Base-by-base conservation (phyloP, 805 yeast species). In the Starmera quercuum region DNA sequence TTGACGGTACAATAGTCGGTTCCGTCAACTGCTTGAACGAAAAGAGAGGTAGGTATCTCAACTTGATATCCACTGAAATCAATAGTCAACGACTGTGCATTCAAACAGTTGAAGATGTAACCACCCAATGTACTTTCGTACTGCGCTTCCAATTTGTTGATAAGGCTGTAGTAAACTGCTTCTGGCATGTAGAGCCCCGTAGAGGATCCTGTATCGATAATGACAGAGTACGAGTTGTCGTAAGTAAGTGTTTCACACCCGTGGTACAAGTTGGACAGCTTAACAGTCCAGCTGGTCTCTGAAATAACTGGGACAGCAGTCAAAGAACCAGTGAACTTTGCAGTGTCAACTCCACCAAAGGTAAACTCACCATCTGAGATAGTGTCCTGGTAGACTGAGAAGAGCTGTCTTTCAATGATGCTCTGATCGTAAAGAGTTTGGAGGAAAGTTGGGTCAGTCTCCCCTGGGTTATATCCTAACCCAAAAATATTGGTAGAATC, bases 271-370 rank as follows among this genome's bases (percentile, higher is more conserved):
- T 53, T 38, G 46, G 47, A 37, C 33, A 51, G 29, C 38, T 48
- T 30, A 33, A 47, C 31, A 54, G 63, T 14, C 40, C 42, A 24
- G 41, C 41, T 20, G 57, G 58, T 37, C 49, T 54, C 8, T 20
- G 66, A 64, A 40, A 71, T 54, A 30, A 66, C 48, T 15, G 69
- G 66, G 17, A 70, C 47, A 12, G 61, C 44, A 18, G 44, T 36
- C 27, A 72, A 51, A 8, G 51, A 42, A 17, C 78, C 78, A 1
- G 46, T 26, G 47, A 63, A 72, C 54, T 70, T 71, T 24, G 58
- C 51, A 23, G 58, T 61, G 46, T 74, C 78, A 30, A 71, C 53
- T 21, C 73, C 80, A 25, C 81, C 79, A 49, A 74, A 73, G n/a
- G 38, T 37, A 31, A 44, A 44, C 29, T 37, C 42, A 20, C 38